Base-by-base conservation (phyloP, 768 basidiomycete genomes). In the Zangia roseola region DNA sequence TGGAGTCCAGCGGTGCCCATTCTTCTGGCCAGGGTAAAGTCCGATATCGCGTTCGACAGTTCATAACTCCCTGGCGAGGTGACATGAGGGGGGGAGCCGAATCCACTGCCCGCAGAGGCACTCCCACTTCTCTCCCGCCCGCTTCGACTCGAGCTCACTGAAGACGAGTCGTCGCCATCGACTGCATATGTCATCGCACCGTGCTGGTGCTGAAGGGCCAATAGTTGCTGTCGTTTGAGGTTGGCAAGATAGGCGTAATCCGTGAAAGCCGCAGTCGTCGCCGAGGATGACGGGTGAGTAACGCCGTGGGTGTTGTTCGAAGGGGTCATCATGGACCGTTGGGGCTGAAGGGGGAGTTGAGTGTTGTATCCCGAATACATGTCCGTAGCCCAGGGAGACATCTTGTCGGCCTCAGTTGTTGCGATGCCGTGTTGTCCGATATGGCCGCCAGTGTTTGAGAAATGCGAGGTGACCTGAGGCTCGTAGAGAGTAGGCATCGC, bases 401-500 rank as follows among this genome's bases (percentile, higher is more conserved):
- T 48, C 45, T 71, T 72, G 28, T 67, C 65, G 1, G 38, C 33
- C 25, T 65, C 64, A 10, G 63, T 40, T 2, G 48, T 45, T 30
- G 49, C 19, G 10, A 59, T 39, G 23, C 50, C 51, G 1, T 65
- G 65, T 24, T 54, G 67, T 42, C 43, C 54, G 8, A 59, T 41
- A 28, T 63, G 62, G 19, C 53, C 14, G 19, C 53, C 14, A 30
- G 53, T 36, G 36, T 55, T 52, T 17, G 53, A 25, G 45, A 58
- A 74, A 38, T 71, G 70, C 26, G 62, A 56, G 16, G 58, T 13
- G 25, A 62, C 50, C 47, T 71, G 66, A n/a, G 73, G 67, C 45
- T 77, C 75, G 50, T 77, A 77, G 25, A 73, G 54, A 12, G 70
- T 58, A 43, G 74, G 62, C 70, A 79, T 75, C 2, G 73, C 74